Percentiles rank a stretch among this genome's conserved stretches.
phyloP scores from a whole-genome alignment of 352 stramenopile genomes.

The Phytophthora europaea region DNA sequence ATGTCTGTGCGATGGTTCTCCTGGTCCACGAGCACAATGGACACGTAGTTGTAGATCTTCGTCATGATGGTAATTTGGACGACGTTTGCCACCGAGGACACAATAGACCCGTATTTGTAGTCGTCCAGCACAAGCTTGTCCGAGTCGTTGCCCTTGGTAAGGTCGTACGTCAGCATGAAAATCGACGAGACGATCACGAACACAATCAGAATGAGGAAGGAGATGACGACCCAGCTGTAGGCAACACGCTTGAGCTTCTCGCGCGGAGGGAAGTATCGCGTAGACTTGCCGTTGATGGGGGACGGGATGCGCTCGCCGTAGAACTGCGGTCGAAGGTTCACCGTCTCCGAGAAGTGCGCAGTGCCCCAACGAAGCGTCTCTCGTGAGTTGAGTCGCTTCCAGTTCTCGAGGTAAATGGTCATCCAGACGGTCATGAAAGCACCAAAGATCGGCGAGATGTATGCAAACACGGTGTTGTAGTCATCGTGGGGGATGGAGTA shows the following conservation, averaged over 20 bases:
- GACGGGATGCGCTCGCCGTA: conserved; percentile 79
- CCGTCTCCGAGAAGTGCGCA: conserved; percentile 70
- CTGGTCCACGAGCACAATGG: conserved; percentile 91
- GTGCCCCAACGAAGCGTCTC: conserved; percentile 91
- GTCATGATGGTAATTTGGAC: conserved; percentile 93
- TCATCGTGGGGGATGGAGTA: conserved; percentile 54
- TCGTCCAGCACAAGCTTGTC: conserved; percentile 68
- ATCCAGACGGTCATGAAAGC: conserved; percentile 93
- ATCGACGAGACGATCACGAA: conserved; percentile 79
- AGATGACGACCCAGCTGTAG: conserved; percentile 84
- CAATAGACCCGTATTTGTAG: conserved; percentile 75
- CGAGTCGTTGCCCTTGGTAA: conserved; percentile 71
- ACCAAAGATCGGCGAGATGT: conserved; percentile 80
- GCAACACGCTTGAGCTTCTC: conserved; percentile 80
- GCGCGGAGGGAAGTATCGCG: conserved; percentile 70
- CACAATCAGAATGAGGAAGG: conserved; percentile 80
- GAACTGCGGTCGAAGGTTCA: conserved; percentile 81
- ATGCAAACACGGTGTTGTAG: conserved; percentile 76
- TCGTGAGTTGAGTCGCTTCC: conserved; percentile 86
- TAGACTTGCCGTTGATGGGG: conserved; percentile 76
- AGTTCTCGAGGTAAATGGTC: conserved; percentile 91
- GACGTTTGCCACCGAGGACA: conserved; percentile 79
- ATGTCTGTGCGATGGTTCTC: conserved; percentile 94
- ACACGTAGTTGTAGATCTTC: conserved; percentile 92
- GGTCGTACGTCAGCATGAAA: conserved; percentile 82